Evolutionary conservation across 139 green algal genomes (phyloP).

Genomic region (Diplosphaera chodatii): DNA sequence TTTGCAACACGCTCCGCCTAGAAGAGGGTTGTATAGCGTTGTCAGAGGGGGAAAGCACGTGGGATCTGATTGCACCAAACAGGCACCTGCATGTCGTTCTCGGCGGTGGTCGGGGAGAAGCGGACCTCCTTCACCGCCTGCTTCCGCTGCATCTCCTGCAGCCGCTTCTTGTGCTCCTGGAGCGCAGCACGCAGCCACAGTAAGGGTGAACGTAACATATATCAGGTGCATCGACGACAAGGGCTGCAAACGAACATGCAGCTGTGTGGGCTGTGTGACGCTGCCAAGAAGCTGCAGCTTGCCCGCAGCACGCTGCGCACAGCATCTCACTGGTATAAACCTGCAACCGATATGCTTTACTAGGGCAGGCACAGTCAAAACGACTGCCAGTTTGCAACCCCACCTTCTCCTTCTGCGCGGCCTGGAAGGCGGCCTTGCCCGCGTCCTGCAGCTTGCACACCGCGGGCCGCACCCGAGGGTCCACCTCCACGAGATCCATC

Average conservation of each 20-base stretch:
- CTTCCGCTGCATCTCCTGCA: not conserved
- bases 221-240: too few species aligned
- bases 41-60: not conserved
- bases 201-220: too few species aligned
- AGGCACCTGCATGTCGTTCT: not conserved
- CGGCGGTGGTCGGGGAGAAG: not conserved
- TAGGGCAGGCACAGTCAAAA: too few species aligned
- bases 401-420: not conserved
- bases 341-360: too few species aligned
- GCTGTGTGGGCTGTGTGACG: too few species aligned
- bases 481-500: not conserved
- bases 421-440: not conserved
- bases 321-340: too few species aligned
- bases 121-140: not conserved
- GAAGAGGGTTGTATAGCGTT: too few species aligned
- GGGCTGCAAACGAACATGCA: too few species aligned
- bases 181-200: too few species aligned
- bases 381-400: too few species aligned
- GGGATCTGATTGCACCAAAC: not conserved
- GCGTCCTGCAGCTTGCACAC: not conserved
- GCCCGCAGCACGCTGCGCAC: too few species aligned
- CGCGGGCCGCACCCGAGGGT: not conserved
- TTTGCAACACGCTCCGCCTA: not conserved
- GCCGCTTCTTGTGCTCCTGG: not conserved
- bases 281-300: too few species aligned